Evolutionary conservation across 2,329 filamentous ascomycete species (phyloP).

Genomic region (Diatrype stigma): DNA sequence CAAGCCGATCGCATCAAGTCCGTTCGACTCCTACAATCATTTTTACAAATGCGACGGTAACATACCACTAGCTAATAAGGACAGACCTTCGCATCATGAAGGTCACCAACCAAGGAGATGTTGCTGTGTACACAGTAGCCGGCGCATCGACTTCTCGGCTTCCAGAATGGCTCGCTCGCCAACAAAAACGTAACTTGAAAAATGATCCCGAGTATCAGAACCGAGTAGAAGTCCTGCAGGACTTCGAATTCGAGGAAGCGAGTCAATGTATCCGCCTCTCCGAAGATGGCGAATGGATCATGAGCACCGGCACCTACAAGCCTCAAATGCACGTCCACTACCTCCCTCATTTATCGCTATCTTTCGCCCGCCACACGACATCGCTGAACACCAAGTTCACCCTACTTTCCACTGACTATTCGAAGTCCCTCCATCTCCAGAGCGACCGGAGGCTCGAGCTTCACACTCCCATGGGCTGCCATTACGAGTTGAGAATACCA

Average conservation of each 20-base stretch:
- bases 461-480: constrained; percentile 55
- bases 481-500: constrained; percentile 85
- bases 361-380: constrained; percentile 86
- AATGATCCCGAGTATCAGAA: constrained; percentile 90
- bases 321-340: constrained; percentile 95
- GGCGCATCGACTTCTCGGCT: constrained; percentile 84
- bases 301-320: constrained; percentile 78
- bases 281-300: constrained; percentile 95
- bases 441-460: constrained; percentile 89
- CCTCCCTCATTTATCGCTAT: constrained; percentile 87
- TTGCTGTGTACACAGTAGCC: constrained; percentile 92
- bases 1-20: neutral
- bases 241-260: constrained; percentile 97
- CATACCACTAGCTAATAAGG: constrained; percentile 1
- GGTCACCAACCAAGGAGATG: constrained; percentile 74
- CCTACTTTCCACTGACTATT: constrained; percentile 84
- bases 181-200: constrained; percentile 87
- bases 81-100: constrained; percentile 54
- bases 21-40: constrained; percentile 1
- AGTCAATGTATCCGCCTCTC: constrained; percentile 85
- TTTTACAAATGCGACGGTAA: constrained; percentile 1
- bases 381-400: constrained; percentile 88
- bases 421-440: constrained; percentile 91
- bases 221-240: constrained; percentile 89
- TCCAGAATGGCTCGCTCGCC: constrained; percentile 87